A percentile compares a stretch with the other conserved stretches of the same genome.
phyloP scores from a whole-genome alignment of 2,329 filamentous ascomycete species.

The Hypoxylon sp. region DNA sequence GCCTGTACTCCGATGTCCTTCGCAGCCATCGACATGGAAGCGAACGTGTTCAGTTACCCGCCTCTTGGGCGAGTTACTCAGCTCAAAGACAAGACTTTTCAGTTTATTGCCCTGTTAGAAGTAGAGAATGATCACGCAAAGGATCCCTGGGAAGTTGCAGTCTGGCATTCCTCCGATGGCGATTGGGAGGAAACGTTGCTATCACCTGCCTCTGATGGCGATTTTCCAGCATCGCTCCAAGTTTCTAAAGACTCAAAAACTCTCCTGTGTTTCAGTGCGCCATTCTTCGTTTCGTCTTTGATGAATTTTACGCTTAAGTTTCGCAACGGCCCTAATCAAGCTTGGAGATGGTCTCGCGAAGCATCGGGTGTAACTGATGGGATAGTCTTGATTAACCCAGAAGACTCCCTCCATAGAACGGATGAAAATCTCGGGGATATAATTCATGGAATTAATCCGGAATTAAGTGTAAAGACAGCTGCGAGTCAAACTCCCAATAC shows the following conservation, averaged over 20 bases:
- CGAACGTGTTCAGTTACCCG: conserved; percentile 70
- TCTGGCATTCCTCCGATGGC: conserved; percentile 78
- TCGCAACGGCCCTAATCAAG: conserved; percentile 63
- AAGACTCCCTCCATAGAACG: conserved; percentile 46
- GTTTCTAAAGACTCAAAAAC: conserved; percentile 53
- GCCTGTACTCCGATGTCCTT: conserved; percentile 55
- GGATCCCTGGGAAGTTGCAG: conserved; percentile 77
- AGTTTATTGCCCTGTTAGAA: conserved; percentile 79
- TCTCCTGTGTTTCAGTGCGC: conserved; percentile 68
- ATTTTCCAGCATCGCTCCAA: conserved; percentile 67
- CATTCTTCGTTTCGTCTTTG: conserved; percentile 63
- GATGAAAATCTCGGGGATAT: conserved; percentile 66
- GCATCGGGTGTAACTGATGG: conserved; percentile 75
- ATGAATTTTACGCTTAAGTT: conserved; percentile 81
- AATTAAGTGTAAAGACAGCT: conserved; percentile 67
- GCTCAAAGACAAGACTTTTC: conserved; percentile 63
- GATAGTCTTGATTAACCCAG: conserved; percentile 66
- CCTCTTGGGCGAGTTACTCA: conserved; percentile 82
- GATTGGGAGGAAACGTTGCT: conserved; percentile 69
- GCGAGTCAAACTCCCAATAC: conserved; percentile 78
- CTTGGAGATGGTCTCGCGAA: conserved; percentile 81
- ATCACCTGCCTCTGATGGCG: conserved; percentile 43
- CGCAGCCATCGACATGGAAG: conserved; percentile 53
- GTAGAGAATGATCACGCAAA: conserved; percentile 68
- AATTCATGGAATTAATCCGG: conserved; percentile 70